These are phyloP conservation scores for Claviceps monticola DNA, from an alignment of 2,329 filamentous ascomycete genomes.

Conservation along the genomic window DNA sequence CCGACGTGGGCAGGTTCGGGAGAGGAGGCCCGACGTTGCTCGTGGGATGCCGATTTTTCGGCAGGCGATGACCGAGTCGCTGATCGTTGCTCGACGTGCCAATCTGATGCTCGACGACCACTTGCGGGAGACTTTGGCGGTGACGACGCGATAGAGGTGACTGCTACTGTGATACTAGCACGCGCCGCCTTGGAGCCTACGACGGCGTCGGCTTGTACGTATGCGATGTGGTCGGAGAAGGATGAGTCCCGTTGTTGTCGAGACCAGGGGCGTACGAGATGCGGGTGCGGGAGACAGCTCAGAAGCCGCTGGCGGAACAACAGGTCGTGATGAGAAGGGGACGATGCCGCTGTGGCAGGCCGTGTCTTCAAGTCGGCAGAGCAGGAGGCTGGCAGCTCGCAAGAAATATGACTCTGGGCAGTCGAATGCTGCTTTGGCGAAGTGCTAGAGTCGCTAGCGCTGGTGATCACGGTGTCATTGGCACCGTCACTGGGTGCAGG, in stretches of 20 bases:
- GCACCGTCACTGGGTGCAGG: background rate
- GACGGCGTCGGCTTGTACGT: constrained; percentile 6
- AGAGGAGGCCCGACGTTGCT: constrained; percentile 8
- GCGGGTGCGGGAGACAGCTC: background rate
- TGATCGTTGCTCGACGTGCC: constrained; percentile 1
- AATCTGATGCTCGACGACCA: constrained; percentile 7
- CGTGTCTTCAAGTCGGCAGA: constrained; percentile 32
- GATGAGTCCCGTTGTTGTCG: constrained; percentile 4
- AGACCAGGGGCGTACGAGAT: constrained; percentile 8
- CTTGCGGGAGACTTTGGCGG: constrained; percentile 4
- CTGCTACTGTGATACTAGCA: background rate
- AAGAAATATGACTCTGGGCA: constrained; percentile 39
- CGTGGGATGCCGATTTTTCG: background rate
- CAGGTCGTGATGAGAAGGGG: constrained; percentile 8
- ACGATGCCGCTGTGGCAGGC: constrained; percentile 11
- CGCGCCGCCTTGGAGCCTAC: constrained; percentile 1
- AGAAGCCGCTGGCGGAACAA: constrained; percentile 9
- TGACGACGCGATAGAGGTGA: background rate
- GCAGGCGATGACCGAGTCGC: constrained; percentile 4
- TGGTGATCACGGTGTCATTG: background rate
- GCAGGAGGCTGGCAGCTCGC: constrained; percentile 41
- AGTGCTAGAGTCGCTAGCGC: background rate
- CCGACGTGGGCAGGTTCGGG: constrained; percentile 10
- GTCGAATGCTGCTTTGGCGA: constrained; percentile 26
- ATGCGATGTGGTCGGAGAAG: constrained; percentile 10